Base-by-base conservation (phyloP, 306 rosid species). In the Gynostemma pentaphyllum region DNA sequence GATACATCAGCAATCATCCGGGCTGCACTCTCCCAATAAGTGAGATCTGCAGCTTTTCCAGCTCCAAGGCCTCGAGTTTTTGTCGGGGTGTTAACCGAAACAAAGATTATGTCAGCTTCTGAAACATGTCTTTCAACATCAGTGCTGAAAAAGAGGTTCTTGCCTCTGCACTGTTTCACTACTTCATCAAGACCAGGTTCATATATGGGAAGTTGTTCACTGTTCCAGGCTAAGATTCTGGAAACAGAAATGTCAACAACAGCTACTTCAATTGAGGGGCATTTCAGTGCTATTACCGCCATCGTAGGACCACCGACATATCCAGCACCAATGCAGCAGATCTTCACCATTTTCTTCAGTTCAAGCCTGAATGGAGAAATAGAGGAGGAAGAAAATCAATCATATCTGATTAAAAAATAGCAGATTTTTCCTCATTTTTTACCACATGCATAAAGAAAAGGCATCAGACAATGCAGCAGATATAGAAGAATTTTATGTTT, bases 11-110 rank as follows among this genome's bases (percentile, higher is more conserved):
- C 94, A 9, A 88, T 80, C 90, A 88, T 76, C 64, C 96, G 62
- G 9, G 94, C 94, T 40, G 96, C 89, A 24, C 90, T 85, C 64
- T 88, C 96, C 96, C 96, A 88, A 12, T 88, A 88, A 1, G 96
- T 83, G 76, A 88, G 74, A 68, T 88, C 94, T 26, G 96, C 86
- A 0, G 96, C 94, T 62, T 81, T 85, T 39, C 96, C 96, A 13
- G 94, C 96, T 68, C 96, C 96, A 7, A 85, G 78, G 2, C 96
- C 94, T 27, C 54, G 65, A 2, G 85, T 63, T 73, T 88, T 88
- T 1, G 96, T 88, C 0, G 96, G 94, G 1, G 89, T 88, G 74
- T 88, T 88, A 8, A 88, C 96, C 4, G 89, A 81, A 15, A 88
- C 86, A 60, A 88, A 88, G 51, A 88, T 72, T 57, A 88, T 85